phyloP scores from a whole-genome alignment of 192 early-diverging fungal genomes.

The Coemansia sp. region DNA sequence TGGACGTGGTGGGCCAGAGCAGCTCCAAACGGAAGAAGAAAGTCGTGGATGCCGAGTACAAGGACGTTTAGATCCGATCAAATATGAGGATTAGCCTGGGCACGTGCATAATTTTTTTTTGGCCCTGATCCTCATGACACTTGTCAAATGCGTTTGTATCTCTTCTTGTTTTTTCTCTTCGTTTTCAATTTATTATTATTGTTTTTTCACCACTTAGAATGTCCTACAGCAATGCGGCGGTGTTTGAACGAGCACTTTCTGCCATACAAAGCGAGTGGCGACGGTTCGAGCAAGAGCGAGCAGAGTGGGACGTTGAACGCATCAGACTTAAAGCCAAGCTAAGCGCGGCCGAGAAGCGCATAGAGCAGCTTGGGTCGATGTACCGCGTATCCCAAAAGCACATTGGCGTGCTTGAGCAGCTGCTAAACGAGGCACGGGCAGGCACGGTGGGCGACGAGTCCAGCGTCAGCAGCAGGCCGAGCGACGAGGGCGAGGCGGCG shows the following conservation, averaged over 20 bases:
- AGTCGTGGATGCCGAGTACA: constrained; percentile 46
- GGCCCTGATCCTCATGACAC: neutral
- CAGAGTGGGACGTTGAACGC: constrained; percentile 49
- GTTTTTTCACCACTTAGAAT: neutral
- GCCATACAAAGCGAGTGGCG: constrained; percentile 45
- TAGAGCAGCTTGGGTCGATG: constrained; percentile 25
- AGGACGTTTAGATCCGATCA: constrained; percentile 22
- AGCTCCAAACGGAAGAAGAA: neutral
- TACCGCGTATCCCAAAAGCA: constrained; percentile 34
- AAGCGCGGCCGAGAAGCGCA: constrained; percentile 43
- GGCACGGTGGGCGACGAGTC: neutral
- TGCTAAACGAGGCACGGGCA: constrained; percentile 1
- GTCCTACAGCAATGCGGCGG: neutral
- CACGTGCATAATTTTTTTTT: neutral
- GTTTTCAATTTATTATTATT: neutral
- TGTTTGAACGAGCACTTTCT: constrained; percentile 42
- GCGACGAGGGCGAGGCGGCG: neutral
- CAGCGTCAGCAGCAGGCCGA: neutral
- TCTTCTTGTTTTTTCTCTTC: neutral
- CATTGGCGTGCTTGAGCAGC: constrained; percentile 28
- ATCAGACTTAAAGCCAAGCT: constrained; percentile 44
- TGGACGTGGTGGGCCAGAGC: neutral
- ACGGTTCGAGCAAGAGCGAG: constrained; percentile 45
- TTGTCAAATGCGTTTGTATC: neutral
- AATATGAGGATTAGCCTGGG: neutral